Percentiles rank a stretch among this genome's conserved stretches.
phyloP scores from a whole-genome alignment of 2,329 filamentous ascomycete species.

The Trichoderma lentiforme region DNA sequence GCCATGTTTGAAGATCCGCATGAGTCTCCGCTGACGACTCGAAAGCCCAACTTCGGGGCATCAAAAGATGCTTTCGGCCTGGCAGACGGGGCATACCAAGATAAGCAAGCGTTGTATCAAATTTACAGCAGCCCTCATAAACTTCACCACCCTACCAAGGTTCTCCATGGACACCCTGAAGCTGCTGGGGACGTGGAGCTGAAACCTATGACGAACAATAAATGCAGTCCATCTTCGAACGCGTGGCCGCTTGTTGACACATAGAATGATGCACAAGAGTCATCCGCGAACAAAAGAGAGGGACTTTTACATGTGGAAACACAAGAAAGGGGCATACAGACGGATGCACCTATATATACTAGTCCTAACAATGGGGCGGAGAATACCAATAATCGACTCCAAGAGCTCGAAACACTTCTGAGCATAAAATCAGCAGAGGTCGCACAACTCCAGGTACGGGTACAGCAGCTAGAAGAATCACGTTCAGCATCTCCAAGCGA shows the following conservation, averaged over 20 bases:
- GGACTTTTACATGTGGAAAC: too few relatives aligned
- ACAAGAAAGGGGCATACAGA: not conserved
- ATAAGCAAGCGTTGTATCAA: not conserved
- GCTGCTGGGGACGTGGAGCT: not conserved
- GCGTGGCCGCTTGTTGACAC: not conserved
- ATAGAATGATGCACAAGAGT: not conserved
- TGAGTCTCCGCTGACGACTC: not conserved
- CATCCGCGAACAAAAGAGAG: not conserved
- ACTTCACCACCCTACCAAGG: not conserved
- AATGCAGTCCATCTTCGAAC: not conserved
- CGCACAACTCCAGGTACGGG: conserved; percentile 41
- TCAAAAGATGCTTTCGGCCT: not conserved
- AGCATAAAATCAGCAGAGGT: conserved; percentile 45
- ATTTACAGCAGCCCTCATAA: not conserved
- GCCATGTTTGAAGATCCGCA: conserved; percentile 46
- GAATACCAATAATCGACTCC: conserved; percentile 47
- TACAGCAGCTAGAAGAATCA: conserved; percentile 41
- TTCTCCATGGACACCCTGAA: not conserved
- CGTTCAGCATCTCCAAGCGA: conserved; percentile 40
- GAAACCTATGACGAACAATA: not conserved
- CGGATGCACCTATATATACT: not conserved
- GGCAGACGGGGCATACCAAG: not conserved
- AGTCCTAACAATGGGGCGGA: not conserved
- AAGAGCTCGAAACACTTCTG: conserved; percentile 47
- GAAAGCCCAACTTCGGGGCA: not conserved